Base-by-base conservation (phyloP, 1,284 basidiomycete genomes). In the Boletus mariae region DNA sequence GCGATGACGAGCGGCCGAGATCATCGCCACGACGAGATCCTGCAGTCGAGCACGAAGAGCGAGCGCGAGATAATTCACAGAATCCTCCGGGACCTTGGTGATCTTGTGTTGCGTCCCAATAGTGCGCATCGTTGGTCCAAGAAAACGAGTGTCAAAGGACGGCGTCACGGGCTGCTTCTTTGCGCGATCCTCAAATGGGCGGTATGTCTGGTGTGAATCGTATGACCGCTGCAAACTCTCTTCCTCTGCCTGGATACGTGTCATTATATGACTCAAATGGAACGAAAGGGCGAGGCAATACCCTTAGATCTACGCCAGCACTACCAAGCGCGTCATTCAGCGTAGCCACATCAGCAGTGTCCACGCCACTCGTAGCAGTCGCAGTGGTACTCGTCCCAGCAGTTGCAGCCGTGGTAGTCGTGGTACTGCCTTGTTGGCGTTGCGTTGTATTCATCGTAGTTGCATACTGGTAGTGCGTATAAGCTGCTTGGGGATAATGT, bases 241-340 rank as follows among this genome's bases (percentile, higher is more conserved):
- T 71, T 91, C 88, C 67, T 92, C 89, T 0, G 90, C 90, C 88
- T 91, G 54, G 41, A 41, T 1, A 29, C 12, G 32, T 26, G 34
- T 40, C 51, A 35, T 57, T 46, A 41, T 28, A 34, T 8, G 26
- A 5, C 13, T 31, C 31, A 9, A 7, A 7, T 7, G 45, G 12
- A 42, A 41, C 11, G 31, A 13, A 50, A 38, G 4, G 9, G 32
- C 25, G 37, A 29, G 35, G 23, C 71, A 77, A 11, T 61, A 89
- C 89, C 64, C 86, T 74, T 35, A 92, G 72, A 72, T 92, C 90
- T 7, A 92, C 87, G 13, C 90, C 90, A 12, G 89, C 88, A 62
- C 87, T 90, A 5, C 88, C 90, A 4, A 92, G 70, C 2, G 88
- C 90, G 64, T 92, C 90, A 54, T 90, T 92, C 44, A 92, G 64